These are phyloP conservation scores for Nymphaea thermarum DNA, from an alignment of 164 flowering plant species.

Conservation along the genomic window DNA sequence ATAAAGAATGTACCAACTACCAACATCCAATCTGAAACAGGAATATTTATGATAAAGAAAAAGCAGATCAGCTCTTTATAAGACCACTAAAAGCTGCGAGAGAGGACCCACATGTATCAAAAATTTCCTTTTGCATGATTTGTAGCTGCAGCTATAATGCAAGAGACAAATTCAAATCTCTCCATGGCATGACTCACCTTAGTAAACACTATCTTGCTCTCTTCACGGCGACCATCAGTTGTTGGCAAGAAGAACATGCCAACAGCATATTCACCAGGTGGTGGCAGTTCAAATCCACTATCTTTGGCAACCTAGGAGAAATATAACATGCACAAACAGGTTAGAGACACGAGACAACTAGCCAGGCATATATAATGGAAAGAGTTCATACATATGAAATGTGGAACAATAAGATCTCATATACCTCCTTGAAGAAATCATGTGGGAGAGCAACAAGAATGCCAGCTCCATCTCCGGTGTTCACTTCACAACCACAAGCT, in stretches of 20 bases:
- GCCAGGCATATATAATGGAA: too few species aligned
- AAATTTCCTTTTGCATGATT: too few species aligned
- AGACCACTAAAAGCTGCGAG: too few species aligned
- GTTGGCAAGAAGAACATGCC: slow-evolving; percentile 97
- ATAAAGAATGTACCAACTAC: neutral
- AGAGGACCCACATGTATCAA: too few species aligned
- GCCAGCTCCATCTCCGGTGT: slow-evolving; percentile 99
- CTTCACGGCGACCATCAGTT: slow-evolving; percentile 71
- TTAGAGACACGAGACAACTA: neutral
- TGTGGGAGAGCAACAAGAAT: slow-evolving; percentile 93
- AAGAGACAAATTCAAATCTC: too few species aligned
- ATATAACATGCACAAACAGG: neutral
- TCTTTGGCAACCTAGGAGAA: slow-evolving; percentile 54
- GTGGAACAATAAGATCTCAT: neutral
- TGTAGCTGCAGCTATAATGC: too few species aligned
- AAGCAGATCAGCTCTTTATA: neutral
- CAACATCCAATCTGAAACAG: neutral
- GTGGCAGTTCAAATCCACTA: slow-evolving; percentile 73
- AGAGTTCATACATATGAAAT: neutral
- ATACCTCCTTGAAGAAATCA: slow-evolving; percentile 57
- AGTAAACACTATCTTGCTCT: slow-evolving; percentile 71
- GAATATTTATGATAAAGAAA: neutral
- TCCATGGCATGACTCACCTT: slow-evolving; percentile 35
- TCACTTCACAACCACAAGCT: slow-evolving; percentile 94
- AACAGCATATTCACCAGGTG: slow-evolving; percentile 81